A percentile compares a stretch with the other conserved stretches of the same genome.
phyloP scores from a whole-genome alignment of 805 yeast species.

The Schwanniomyces pseudopolymorphus region DNA sequence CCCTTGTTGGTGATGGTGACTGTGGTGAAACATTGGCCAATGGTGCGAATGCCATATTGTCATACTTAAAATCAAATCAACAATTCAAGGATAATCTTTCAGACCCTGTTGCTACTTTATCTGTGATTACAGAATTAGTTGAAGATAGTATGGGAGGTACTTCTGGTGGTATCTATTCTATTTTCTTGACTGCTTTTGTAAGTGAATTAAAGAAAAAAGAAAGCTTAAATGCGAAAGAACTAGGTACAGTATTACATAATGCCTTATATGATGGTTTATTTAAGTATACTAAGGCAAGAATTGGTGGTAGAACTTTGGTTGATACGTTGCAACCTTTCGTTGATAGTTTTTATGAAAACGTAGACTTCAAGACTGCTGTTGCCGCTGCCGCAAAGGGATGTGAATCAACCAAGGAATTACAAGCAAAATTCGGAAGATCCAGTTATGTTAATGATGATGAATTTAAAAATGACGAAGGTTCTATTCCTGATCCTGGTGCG shows the following conservation, averaged over 20 bases:
- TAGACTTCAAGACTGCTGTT: conserved; percentile 60
- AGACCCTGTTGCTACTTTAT: conserved; percentile 58
- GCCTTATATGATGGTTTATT: conserved; percentile 71
- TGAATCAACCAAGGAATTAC: conserved; percentile 65
- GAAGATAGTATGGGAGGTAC: conserved; percentile 98
- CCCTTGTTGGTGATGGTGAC: conserved; percentile 94
- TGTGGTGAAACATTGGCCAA: conserved; percentile 88
- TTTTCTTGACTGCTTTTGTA: conserved; percentile 76
- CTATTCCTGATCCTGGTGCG: conserved; percentile 96
- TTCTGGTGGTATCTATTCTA: conserved; percentile 90
- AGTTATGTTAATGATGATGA: conserved; percentile 75
- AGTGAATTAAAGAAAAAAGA: conserved; percentile 39
- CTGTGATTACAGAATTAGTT: conserved; percentile 77
- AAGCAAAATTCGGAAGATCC: conserved; percentile 92
- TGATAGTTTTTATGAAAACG: conserved; percentile 50
- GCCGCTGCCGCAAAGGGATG: conserved; percentile 75
- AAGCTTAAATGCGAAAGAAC: conserved; percentile 29
- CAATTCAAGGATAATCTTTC: conserved; percentile 25
- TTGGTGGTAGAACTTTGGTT: conserved; percentile 84
- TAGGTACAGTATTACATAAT: conserved; percentile 50
- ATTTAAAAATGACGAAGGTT: conserved; percentile 56
- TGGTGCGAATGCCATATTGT: conserved; percentile 74
- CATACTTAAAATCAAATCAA: conserved; percentile 43
- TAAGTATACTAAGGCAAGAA: conserved; percentile 85
- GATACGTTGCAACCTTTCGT: conserved; percentile 91